A percentile compares a stretch with the other conserved stretches of the same genome.
Conservation (phyloP, 2,329 filamentous ascomycete species). For the Fusarium praegraminearum region DNA sequence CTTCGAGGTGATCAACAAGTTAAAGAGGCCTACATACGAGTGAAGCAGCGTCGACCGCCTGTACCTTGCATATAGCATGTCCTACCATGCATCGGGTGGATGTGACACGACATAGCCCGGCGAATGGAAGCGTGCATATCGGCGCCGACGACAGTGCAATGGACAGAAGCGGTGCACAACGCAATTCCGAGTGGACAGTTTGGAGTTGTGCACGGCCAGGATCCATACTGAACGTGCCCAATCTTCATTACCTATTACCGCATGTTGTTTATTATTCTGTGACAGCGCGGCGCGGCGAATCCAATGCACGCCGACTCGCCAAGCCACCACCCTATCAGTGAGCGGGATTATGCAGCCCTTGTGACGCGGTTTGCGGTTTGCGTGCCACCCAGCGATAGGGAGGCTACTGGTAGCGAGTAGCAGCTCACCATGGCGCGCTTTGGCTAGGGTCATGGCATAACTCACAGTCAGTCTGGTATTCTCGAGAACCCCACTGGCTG, state of each 20-base stretch:
- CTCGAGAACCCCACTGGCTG: slow-evolving; percentile 36
- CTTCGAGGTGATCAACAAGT: slow-evolving; percentile 36
- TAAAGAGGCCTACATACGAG: slow-evolving; percentile 10
- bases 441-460: slow-evolving; percentile 43
- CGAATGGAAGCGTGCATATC: slow-evolving; percentile 51
- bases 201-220: slow-evolving; percentile 43
- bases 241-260: slow-evolving; percentile 25
- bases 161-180: slow-evolving; percentile 39
- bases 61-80: slow-evolving; percentile 49
- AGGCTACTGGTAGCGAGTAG: slow-evolving; percentile 43
- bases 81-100: slow-evolving; percentile 42
- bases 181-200: slow-evolving; percentile 45
- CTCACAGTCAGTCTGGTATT: slow-evolving; percentile 45
- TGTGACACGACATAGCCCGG: slow-evolving; percentile 48
- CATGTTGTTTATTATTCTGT: slow-evolving; percentile 31
- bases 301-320: slow-evolving; percentile 33
- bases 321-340: slow-evolving; percentile 49
- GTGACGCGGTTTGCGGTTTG: slow-evolving; percentile 50
- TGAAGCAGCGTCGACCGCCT: slow-evolving; percentile 42
- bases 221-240: slow-evolving; percentile 30
- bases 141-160: slow-evolving; percentile 32
- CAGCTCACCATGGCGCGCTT: slow-evolving; percentile 41
- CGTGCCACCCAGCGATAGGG: slow-evolving; percentile 47
- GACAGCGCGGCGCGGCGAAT: slow-evolving; percentile 39
- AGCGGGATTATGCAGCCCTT: slow-evolving; percentile 53